Base-by-base conservation (phyloP, 2,329 filamentous ascomycete genomes). In the Gnomoniopsis sp. region DNA sequence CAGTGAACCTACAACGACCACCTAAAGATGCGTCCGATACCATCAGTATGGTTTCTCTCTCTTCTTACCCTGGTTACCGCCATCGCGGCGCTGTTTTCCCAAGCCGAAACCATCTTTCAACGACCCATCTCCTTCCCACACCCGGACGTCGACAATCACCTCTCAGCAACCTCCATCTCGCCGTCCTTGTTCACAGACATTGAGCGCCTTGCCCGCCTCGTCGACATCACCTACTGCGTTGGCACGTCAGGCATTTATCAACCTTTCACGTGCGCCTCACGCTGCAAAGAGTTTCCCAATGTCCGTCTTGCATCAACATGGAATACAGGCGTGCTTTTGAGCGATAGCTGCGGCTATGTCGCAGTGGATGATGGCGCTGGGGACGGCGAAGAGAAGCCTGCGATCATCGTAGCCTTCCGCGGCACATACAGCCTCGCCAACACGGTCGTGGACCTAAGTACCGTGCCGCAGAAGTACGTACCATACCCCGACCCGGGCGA, bases 401-500 rank as follows among this genome's bases (percentile, higher is more conserved):
- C 76, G 34, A 89, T 99, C 58, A 79, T 98, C 49, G 83, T 98
- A 41, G 93, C 92, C 10, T 98, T 98, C 68, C 87, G 95, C 49
- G 95, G 95, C 23, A 98, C 95, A 15, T 97, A 98, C 74, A 96
- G 92, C 65, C 82, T 99, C 67, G 84, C 91, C 55, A 96, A 98
- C 71, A 93, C 93, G 14, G 88, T 99, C 62, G 82, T 92, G 52
- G 95, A 99, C 74, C 80, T 99, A 57, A 92, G 90, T 63, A 96
- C 92, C 2, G 80, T 93, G 2, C 93, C 92, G 14, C 93, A 98
- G 72, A 85, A 90, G 71, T 99, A 98, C 69, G 84, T 92, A 1
- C 93, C 95, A 0, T 99, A 97, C 70, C 89, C 90, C 1, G 80
- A 83, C 1, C 78, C 79, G 0, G 77, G 78, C 44, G 71, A 78